These are phyloP conservation scores for Saraca asoca DNA, from an alignment of 331 rosid genomes.

Conservation along the genomic window DNA sequence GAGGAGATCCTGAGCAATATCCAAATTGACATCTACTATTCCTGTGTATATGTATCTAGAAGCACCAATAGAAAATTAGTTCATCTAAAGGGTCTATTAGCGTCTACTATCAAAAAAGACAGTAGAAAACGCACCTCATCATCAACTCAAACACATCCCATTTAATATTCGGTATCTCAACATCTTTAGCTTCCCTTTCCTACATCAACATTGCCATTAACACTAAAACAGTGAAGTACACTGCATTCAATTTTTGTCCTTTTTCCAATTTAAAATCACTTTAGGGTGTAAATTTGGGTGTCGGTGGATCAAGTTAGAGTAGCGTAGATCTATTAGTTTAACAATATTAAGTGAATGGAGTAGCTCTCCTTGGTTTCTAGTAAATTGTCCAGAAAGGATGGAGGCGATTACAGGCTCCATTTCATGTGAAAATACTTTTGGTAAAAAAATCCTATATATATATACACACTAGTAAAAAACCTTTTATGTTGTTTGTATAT, in stretches of 20 bases:
- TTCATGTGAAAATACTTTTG: no score
- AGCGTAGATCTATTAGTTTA: background rate
- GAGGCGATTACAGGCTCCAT: constrained; percentile 1
- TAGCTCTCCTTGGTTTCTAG: background rate
- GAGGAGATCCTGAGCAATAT: constrained; percentile 64
- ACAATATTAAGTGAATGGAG: background rate
- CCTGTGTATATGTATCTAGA: constrained; percentile 70
- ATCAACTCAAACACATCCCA: constrained; percentile 91
- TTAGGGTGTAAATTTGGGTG: background rate
- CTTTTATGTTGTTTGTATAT: no score
- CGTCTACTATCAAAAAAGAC: background rate
- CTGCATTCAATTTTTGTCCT: background rate
- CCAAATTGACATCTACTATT: constrained; percentile 45
- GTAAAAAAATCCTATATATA: no score
- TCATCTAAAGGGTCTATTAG: background rate
- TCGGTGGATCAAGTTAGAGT: background rate
- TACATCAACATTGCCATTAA: constrained; percentile 38
- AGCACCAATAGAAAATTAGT: constrained; percentile 12
- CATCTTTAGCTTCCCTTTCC: constrained; percentile 90
- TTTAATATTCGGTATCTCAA: constrained; percentile 87
- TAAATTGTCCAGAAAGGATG: background rate
- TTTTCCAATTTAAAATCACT: constrained; percentile 1
- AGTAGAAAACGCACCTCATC: constrained; percentile 67
- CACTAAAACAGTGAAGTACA: background rate
- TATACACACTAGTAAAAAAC: no score